These are phyloP conservation scores for Pseudogymnoascus sp. DNA, from an alignment of 2,329 filamentous ascomycete species.

Conservation along the genomic window DNA sequence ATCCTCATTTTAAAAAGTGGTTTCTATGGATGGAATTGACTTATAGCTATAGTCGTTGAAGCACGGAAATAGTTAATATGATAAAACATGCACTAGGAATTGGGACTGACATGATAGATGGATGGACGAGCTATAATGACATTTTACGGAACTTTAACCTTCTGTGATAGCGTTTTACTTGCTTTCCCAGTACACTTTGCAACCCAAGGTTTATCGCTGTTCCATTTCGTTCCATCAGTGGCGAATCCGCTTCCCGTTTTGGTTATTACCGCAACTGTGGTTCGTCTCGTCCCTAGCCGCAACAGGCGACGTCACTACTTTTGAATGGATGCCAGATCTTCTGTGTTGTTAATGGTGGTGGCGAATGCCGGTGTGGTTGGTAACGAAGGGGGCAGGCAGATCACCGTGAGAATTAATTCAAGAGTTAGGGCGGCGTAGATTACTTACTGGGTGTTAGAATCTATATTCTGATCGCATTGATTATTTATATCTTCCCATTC, in stretches of 20 bases:
- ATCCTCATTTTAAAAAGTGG: neutral
- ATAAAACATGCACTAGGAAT: neutral
- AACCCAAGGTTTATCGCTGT: neutral
- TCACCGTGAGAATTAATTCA: too few species aligned
- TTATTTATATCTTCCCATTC: neutral
- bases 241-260: neutral
- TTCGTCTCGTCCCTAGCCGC: neutral
- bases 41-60: neutral
- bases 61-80: neutral
- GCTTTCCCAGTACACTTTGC: neutral
- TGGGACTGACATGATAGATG: neutral
- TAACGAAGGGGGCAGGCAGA: too few species aligned
- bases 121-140: neutral
- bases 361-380: neutral
- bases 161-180: neutral
- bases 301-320: neutral
- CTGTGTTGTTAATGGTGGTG: neutral
- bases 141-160: neutral
- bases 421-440: too few species aligned
- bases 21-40: neutral
- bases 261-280: neutral
- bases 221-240: neutral
- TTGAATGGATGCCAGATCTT: neutral
- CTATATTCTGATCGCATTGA: neutral
- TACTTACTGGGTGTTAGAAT: too few species aligned